Evolutionary conservation across 169 alveolate genomes (phyloP), one percentile per base, ranked within the genome.

Genomic region (Besnoitia besnoiti): DNA sequence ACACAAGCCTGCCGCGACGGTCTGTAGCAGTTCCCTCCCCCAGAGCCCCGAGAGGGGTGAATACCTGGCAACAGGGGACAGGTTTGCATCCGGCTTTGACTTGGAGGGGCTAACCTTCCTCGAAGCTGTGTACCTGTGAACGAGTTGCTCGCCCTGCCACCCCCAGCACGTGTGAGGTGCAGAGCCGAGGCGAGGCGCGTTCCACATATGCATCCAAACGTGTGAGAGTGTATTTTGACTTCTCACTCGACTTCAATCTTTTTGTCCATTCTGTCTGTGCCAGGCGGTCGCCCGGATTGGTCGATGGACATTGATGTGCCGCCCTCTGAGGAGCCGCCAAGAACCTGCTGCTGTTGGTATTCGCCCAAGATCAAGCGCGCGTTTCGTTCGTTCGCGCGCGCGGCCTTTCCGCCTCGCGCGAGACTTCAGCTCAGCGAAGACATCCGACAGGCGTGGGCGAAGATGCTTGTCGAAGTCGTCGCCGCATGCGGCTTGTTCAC

Each of bases 331-430:
- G 87, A 33, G 33, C n/a, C 84, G 24, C 61, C 46, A 33, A 42
- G 93, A 35, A 47, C 89, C 2, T 90, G 93, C 93, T 90, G 89
- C 90, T 90, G 93, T 5, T 90, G 85, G 75, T 90, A 90, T 62
- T 59, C 88, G 82, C 90, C 93, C 5, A 85, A 50, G 35, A 8
- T 35, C 14, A n/a, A 0, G 50, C 87, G 62, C 33, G 0, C 40
- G 24, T 46, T 2, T 59, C 87, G 87, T 5, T 40, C 40, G 59
- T n/a, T 67, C 16, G 40, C 40, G 33, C 80, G 47, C 47, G 35
- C 46, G 67, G 24, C 33, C 12, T 27, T 82, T 35, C 73, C 73
- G 39, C 42, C 85, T 40, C 84, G 46, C 16, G 49, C 46, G n/a
- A 3, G 87, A 42, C 33, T 12, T 21, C 37, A 1, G 37, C 16